A percentile compares a stretch with the other conserved stretches of the same genome.
These are phyloP conservation scores for Xylaria sp. DNA, from an alignment of 495 filamentous ascomycete genomes.

Conservation along the genomic window DNA sequence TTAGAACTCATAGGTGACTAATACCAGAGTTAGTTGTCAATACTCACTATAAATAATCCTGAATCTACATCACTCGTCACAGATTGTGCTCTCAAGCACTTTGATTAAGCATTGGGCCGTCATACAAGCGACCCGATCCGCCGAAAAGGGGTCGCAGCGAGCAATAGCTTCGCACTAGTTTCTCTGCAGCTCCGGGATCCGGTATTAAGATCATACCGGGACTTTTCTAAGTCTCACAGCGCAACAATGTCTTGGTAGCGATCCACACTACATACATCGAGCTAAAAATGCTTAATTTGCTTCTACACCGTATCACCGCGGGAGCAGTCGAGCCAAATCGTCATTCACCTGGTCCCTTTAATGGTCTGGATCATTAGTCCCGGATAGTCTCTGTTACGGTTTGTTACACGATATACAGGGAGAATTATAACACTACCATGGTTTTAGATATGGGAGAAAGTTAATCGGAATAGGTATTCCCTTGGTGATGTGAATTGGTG, in stretches of 20 bases:
- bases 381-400: neutral
- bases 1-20: neutral
- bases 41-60: too few relatives aligned
- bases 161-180: neutral
- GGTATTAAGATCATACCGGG: too few relatives aligned
- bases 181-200: too few relatives aligned
- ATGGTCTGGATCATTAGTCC: neutral
- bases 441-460: neutral
- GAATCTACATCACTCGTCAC: too few relatives aligned
- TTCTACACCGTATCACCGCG: neutral
- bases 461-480: neutral
- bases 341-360: neutral
- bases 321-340: neutral
- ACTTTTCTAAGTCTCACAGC: neutral
- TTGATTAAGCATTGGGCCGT: neutral
- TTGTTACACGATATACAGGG: neutral
- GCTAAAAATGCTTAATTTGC: too few relatives aligned
- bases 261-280: neutral
- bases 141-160: neutral
- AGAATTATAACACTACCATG: neutral
- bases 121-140: constrained; percentile 1
- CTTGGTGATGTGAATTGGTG: neutral
- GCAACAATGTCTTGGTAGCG: too few relatives aligned
- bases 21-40: neutral
- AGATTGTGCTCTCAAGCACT: neutral